Evolutionary conservation across 805 yeast species (phyloP).

Genomic region (Danielia oregonensis): DNA sequence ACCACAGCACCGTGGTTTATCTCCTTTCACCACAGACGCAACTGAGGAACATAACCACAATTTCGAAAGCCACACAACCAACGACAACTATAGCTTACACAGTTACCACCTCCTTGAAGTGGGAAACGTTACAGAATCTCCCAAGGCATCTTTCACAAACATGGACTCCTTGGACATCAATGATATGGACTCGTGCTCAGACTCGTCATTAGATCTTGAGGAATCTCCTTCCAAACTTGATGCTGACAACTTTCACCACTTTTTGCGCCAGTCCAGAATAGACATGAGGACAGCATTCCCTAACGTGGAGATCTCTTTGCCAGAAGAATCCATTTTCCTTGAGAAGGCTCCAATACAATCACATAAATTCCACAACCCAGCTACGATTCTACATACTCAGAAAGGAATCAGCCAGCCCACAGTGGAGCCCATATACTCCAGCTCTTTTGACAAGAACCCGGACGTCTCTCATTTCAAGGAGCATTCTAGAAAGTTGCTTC

Average conservation of each 20-base stretch:
- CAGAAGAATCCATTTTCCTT: constrained; percentile 23
- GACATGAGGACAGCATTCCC: constrained; percentile 30
- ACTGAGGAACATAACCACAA: not conserved
- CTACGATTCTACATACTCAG: constrained; percentile 2
- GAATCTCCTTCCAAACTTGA: constrained; percentile 8
- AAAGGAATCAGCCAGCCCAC: constrained; percentile 22
- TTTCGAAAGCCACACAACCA: not conserved
- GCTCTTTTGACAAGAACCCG: constrained; percentile 5
- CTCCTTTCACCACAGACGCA: not conserved
- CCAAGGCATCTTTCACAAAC: not conserved
- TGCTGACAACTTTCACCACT: constrained; percentile 23
- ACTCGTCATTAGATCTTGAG: constrained; percentile 1
- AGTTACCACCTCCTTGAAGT: too few relatives aligned
- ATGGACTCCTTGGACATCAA: constrained; percentile 4
- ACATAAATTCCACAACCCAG: not conserved
- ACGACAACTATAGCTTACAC: too few relatives aligned
- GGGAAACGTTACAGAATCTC: not conserved
- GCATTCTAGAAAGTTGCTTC: constrained; percentile 13
- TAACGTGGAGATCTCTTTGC: constrained; percentile 20
- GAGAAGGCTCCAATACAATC: constrained; percentile 2
- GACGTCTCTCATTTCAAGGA: constrained; percentile 10
- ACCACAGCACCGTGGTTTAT: not conserved
- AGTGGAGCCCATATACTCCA: constrained; percentile 27
- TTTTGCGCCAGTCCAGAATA: constrained; percentile 30
- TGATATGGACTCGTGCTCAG: constrained; percentile 3